A percentile compares a stretch with the other conserved stretches of the same genome.
Evolutionary conservation across 192 early-diverging fungal species (phyloP).

Genomic region (Rhizoclosmatium sp.): DNA sequence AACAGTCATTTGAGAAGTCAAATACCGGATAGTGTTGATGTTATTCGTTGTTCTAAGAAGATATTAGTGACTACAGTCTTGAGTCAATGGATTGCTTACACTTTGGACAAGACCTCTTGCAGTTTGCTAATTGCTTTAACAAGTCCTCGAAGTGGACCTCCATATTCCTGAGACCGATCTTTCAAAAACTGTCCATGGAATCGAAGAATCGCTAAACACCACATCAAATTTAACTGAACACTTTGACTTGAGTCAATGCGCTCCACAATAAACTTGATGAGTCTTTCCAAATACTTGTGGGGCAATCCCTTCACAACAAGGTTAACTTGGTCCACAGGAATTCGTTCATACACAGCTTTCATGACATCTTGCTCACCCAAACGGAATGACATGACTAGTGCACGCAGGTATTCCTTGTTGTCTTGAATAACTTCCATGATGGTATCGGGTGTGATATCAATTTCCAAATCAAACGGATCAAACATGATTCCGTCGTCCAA

Average conservation of each 20-base stretch:
- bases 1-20: conserved; percentile 33
- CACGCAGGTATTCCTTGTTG: conserved; percentile 81
- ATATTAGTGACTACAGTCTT: background rate
- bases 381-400: conserved; percentile 92
- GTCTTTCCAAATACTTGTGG: conserved; percentile 82
- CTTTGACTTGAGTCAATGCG: conserved; percentile 83
- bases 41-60: conserved; percentile 79
- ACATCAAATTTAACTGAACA: conserved; percentile 88
- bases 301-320: conserved; percentile 82
- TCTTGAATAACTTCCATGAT: conserved; percentile 74
- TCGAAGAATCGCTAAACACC: conserved; percentile 77
- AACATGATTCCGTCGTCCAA: conserved; percentile 92
- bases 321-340: conserved; percentile 77
- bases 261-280: conserved; percentile 84
- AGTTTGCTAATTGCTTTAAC: conserved; percentile 66
- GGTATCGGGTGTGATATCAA: conserved; percentile 92
- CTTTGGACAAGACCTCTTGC: conserved; percentile 57
- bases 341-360: conserved; percentile 77
- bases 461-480: conserved; percentile 98
- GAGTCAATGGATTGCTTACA: conserved; percentile 51
- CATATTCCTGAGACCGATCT: conserved; percentile 56
- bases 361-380: conserved; percentile 87
- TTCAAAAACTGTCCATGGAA: conserved; percentile 71
- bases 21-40: conserved; percentile 74
- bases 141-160: conserved; percentile 69